Base-by-base conservation (phyloP, 768 basidiomycete genomes). In the Phanerochaete sordida region DNA sequence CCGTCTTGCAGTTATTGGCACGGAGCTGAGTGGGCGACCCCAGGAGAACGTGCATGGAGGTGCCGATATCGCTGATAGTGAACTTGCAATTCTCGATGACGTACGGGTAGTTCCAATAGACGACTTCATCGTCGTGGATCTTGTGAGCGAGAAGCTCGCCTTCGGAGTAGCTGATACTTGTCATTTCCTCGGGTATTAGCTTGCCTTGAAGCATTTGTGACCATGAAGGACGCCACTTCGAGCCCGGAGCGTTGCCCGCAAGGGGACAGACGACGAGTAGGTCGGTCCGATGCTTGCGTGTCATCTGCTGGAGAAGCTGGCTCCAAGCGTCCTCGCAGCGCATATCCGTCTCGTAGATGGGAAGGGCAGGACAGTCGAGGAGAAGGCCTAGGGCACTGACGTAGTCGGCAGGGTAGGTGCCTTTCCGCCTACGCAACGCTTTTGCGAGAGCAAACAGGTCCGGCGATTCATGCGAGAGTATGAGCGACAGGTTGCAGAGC, bases 311-410 rank as follows among this genome's bases (percentile, higher is more conserved):
- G 16, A 51, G 11, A 12, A 51, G 50, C 19, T n/a, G 50, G 23
- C 50, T n/a, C 47, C 33, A 44, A 9, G 37, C 54, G 28, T 31
- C 35, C 21, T 56, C 54, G n/a, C 26, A 26, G 26, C 35, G 31
- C 23, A 15, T 15, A 12, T 56, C 16, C 26, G 35, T 9, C 37
- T 43, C 28, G 24, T 56, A 37, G 3, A 26, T 19, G 12, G 54
- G 54, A 5, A 56, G 54, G 19, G 54, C 35, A 2, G 37, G 37
- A 24, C 23, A 56, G 9, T 26, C 3, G n/a, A 56, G 26, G 37
- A 56, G 39, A 23, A 46, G 45, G 7, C 27, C 44, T 12, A 57
- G 47, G n/a, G 37, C 39, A n/a, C 59, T 27, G 57, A 61, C 43
- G 19, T 31, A 8, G 35, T 61, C 50, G 39, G 50, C 9, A 24